Conservation (phyloP, 2,329 filamentous ascomycete species). For the Calycina marina region DNA sequence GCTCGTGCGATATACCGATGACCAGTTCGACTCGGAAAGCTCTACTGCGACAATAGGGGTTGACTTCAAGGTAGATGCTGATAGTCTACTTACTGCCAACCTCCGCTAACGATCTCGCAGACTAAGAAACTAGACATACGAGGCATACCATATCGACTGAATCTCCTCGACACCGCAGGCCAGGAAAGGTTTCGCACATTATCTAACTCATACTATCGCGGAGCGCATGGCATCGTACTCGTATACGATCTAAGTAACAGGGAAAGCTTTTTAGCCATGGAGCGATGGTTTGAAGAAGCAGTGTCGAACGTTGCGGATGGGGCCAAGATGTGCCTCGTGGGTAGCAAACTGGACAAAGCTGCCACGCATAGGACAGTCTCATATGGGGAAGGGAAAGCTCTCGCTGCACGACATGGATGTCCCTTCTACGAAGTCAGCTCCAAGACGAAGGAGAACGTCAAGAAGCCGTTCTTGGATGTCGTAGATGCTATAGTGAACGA, state of each 20-base stretch:
- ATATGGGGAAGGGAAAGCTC: slow-evolving; percentile 30
- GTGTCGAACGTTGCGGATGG: slow-evolving; percentile 33
- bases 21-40: slow-evolving; percentile 40
- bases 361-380: slow-evolving; percentile 27
- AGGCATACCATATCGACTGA: slow-evolving; percentile 35
- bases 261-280: slow-evolving; percentile 36
- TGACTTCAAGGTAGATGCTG: slow-evolving; percentile 35
- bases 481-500: slow-evolving; percentile 34
- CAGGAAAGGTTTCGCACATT: slow-evolving; percentile 94
- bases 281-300: slow-evolving; percentile 38
- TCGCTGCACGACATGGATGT: slow-evolving; percentile 31
- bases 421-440: slow-evolving; percentile 39
- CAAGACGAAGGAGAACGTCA: slow-evolving; percentile 36
- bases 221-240: slow-evolving; percentile 86
- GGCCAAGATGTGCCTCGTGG: slow-evolving; percentile 36
- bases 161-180: slow-evolving; percentile 70
- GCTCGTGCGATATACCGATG: slow-evolving; percentile 39
- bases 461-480: slow-evolving; percentile 35
- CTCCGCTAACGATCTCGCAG: slow-evolving; percentile 20
- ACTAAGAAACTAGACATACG: slow-evolving; percentile 37
- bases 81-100: not conserved
- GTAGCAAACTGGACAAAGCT: slow-evolving; percentile 35
- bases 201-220: slow-evolving; percentile 87
- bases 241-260: slow-evolving; percentile 77
- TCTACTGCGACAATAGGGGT: slow-evolving; percentile 41